Conservation (phyloP, 345 rosid species). For the Clausena lansium region DNA sequence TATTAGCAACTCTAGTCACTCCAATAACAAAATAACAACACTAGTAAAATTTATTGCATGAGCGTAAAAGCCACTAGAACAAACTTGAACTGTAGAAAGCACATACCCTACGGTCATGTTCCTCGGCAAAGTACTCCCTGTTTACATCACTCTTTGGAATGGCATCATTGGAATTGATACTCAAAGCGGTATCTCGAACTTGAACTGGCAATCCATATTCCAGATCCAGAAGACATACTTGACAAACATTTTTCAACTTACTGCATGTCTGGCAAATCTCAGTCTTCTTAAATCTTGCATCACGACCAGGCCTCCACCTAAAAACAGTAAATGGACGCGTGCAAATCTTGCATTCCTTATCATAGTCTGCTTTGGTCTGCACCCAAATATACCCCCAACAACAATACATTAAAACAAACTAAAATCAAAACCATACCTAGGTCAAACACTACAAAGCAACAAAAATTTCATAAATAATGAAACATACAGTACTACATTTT, state of each 20-base stretch:
- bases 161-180: constrained; percentile 71
- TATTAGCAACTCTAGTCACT: background rate
- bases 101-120: constrained; percentile 85
- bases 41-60: background rate
- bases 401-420: background rate
- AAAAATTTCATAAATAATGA: background rate
- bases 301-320: constrained; percentile 94
- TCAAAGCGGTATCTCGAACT: constrained; percentile 84
- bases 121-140: constrained; percentile 90
- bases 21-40: background rate
- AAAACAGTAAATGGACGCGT: constrained; percentile 92
- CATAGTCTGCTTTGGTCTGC: constrained; percentile 81
- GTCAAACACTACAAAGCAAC: background rate
- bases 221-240: constrained; percentile 95
- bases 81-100: background rate
- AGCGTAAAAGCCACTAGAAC: background rate
- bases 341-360: constrained; percentile 97
- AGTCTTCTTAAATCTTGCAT: constrained; percentile 83
- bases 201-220: constrained; percentile 97
- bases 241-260: constrained; percentile 93
- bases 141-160: constrained; percentile 95
- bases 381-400: constrained; percentile 6
- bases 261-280: constrained; percentile 96
- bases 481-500: background rate
- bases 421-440: background rate